These are phyloP conservation scores for Chalciporus sp. DNA, from an alignment of 1,284 basidiomycete species.

Conservation along the genomic window DNA sequence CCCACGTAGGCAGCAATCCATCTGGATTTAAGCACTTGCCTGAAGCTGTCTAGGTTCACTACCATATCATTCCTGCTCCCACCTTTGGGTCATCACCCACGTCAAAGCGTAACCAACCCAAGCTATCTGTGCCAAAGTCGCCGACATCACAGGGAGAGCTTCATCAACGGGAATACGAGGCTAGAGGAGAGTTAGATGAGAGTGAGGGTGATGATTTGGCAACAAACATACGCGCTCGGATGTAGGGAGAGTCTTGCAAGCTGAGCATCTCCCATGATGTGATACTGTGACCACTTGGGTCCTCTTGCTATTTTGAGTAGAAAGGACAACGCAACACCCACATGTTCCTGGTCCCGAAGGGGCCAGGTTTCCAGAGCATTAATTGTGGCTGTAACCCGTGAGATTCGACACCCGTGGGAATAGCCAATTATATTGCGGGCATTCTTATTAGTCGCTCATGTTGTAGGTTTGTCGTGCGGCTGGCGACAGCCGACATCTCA, in stretches of 20 bases:
- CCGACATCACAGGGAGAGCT: slow-evolving; percentile 51
- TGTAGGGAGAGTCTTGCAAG: slow-evolving; percentile 32
- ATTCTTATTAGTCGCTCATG: too few species aligned
- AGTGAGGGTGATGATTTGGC: slow-evolving; percentile 54
- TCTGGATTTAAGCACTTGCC: background rate
- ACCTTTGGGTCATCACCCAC: slow-evolving; percentile 35
- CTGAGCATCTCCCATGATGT: too few species aligned
- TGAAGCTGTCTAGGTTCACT: slow-evolving; percentile 59
- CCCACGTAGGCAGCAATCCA: slow-evolving; percentile 51
- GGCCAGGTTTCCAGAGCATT: too few species aligned
- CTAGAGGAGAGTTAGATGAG: slow-evolving; percentile 58
- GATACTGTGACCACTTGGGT: too few species aligned
- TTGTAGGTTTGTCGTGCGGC: too few species aligned
- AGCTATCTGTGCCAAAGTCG: slow-evolving; percentile 20
- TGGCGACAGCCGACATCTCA: too few species aligned
- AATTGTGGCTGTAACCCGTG: too few species aligned
- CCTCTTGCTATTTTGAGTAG: too few species aligned
- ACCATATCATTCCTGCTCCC: slow-evolving; percentile 79
- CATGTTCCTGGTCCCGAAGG: too few species aligned
- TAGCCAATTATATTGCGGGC: too few species aligned
- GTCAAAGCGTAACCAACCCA: slow-evolving; percentile 5
- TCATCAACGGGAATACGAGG: slow-evolving; percentile 59
- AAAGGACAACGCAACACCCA: too few species aligned
- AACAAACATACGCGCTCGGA: slow-evolving; percentile 46
- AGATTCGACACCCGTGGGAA: too few species aligned